Percentiles rank a stretch among this genome's conserved stretches.
These are phyloP conservation scores for Clathrospora elynae DNA, from an alignment of 2,329 filamentous ascomycete species.

Conservation along the genomic window DNA sequence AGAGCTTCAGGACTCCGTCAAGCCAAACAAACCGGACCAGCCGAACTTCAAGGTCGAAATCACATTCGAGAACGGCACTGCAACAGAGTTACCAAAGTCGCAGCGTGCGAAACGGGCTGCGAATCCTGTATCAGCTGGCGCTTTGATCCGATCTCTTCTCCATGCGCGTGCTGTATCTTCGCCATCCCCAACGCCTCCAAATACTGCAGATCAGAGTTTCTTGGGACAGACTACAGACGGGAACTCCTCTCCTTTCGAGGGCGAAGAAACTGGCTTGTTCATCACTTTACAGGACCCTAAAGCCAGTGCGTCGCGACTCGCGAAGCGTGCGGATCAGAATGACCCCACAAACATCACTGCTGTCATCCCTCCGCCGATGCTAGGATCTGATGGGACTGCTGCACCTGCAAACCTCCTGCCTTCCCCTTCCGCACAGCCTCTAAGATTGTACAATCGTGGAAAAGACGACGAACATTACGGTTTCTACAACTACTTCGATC, in stretches of 20 bases:
- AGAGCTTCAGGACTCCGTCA: constrained; percentile 69
- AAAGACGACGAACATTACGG: constrained; percentile 84
- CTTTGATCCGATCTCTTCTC: constrained; percentile 43
- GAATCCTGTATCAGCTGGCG: constrained; percentile 56
- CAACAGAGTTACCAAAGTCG: constrained; percentile 22
- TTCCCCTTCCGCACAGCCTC: constrained; percentile 69
- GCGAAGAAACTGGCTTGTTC: constrained; percentile 87
- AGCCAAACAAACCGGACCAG: constrained; percentile 68
- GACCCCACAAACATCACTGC: constrained; percentile 52
- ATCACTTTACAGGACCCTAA: constrained; percentile 68
- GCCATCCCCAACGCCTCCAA: constrained; percentile 63
- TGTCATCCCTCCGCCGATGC: constrained; percentile 66
- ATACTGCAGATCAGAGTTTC: constrained; percentile 75
- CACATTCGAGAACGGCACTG: constrained; percentile 60
- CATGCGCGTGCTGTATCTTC: constrained; percentile 39
- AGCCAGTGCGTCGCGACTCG: constrained; percentile 35
- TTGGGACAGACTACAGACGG: constrained; percentile 85
- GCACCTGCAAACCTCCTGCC: constrained; percentile 75
- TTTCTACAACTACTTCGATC: constrained; percentile 91
- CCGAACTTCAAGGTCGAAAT: constrained; percentile 84
- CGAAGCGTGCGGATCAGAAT: constrained; percentile 42
- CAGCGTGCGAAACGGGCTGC: constrained; percentile 60
- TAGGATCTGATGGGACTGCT: constrained; percentile 72
- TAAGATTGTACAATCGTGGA: constrained; percentile 84
- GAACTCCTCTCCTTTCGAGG: constrained; percentile 71